Conservation (phyloP, 2,329 filamentous ascomycete species). For the Sordariomycetes sp. region DNA sequence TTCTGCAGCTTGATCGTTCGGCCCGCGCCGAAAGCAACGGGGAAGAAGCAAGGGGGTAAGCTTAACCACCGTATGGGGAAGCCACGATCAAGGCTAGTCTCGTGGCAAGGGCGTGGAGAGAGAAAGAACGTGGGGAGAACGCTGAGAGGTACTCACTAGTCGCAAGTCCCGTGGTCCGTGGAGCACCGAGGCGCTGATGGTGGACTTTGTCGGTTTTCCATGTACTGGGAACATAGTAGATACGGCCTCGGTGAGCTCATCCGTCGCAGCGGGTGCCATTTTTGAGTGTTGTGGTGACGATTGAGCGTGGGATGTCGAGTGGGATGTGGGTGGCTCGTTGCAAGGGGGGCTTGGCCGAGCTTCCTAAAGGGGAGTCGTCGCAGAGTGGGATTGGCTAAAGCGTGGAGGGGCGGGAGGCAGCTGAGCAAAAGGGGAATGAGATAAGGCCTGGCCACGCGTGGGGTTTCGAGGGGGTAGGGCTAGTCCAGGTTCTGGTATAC, state of each 20-base stretch:
- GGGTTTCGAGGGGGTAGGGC: background rate
- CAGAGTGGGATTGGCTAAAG: conserved; percentile 15
- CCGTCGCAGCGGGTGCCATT: conserved; percentile 41
- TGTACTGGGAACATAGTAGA: conserved; percentile 31
- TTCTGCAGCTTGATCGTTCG: background rate
- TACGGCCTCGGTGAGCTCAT: conserved; percentile 19
- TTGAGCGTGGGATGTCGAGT: conserved; percentile 52
- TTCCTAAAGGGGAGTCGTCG: conserved; percentile 18
- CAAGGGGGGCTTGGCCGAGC: conserved; percentile 11
- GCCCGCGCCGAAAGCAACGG: background rate
- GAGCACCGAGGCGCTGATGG: conserved; percentile 43
- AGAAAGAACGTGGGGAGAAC: background rate
- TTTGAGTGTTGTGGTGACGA: conserved; percentile 30
- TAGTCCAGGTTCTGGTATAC: background rate
- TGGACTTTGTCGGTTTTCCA: conserved; percentile 22
- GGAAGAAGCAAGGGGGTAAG: background rate
- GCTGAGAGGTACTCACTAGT: conserved; percentile 31
- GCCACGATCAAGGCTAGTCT: background rate
- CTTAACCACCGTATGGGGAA: background rate
- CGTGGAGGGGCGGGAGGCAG: conserved; percentile 2
- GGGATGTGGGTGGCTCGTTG: conserved; percentile 19
- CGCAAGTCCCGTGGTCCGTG: conserved; percentile 46
- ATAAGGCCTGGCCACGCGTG: background rate
- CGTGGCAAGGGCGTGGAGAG: background rate
- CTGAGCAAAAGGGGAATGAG: conserved; percentile 1